Percentiles rank a stretch among this genome's conserved stretches.
These are phyloP conservation scores for Tricharina praecox DNA, from an alignment of 495 filamentous ascomycete species.

Conservation along the genomic window DNA sequence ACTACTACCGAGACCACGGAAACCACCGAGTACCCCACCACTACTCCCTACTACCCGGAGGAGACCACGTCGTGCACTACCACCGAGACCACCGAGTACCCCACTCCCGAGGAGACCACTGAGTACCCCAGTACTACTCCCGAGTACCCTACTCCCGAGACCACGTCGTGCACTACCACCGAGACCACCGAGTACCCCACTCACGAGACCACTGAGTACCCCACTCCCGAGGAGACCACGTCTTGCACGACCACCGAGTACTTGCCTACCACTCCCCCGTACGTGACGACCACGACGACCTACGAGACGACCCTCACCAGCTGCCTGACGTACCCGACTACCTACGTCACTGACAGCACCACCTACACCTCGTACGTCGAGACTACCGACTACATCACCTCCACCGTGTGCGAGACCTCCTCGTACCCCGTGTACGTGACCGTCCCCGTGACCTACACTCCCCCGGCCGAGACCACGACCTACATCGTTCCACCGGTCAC, in stretches of 20 bases:
- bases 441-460: background rate
- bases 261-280: conserved; percentile 1
- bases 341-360: conserved; percentile 2
- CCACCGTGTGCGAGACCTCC: conserved; percentile 6
- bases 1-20: background rate
- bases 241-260: background rate
- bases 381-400: conserved; percentile 2
- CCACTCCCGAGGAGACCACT: no score
- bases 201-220: background rate
- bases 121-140: background rate
- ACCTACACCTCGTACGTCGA: conserved; percentile 5
- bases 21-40: background rate
- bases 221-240: background rate
- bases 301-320: conserved; percentile 10
- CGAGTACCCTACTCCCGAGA: background rate
- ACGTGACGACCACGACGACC: conserved; percentile 5
- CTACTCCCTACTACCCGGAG: background rate
- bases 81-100: background rate
- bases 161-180: background rate
- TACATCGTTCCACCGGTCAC: no score
- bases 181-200: background rate
- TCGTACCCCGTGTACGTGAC: conserved; percentile 12
- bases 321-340: conserved; percentile 12
- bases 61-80: background rate
- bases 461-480: background rate